These are phyloP conservation scores for Wickerhamiella kurtzmanii DNA, from an alignment of 805 yeast genomes.

Conservation along the genomic window DNA sequence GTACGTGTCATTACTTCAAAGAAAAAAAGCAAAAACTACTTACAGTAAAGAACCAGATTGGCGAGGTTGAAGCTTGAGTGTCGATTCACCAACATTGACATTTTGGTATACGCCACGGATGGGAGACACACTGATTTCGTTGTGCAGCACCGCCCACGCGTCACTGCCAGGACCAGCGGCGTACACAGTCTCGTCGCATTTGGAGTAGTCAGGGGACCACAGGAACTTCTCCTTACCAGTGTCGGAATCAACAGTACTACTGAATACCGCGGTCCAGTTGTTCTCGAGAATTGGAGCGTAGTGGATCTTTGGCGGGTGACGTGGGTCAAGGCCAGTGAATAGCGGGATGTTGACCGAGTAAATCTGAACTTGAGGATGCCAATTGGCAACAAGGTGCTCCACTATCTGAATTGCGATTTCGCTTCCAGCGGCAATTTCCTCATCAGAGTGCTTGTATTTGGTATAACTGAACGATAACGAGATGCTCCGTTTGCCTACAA, in stretches of 20 bases:
- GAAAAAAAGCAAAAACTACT: background rate
- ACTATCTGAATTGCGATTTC: constrained; percentile 51
- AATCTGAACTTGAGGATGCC: constrained; percentile 50
- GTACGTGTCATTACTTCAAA: background rate
- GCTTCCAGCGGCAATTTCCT: constrained; percentile 50
- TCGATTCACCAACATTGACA: constrained; percentile 6
- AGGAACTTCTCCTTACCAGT: constrained; percentile 28
- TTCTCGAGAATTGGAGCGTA: constrained; percentile 75
- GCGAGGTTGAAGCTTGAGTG: constrained; percentile 10
- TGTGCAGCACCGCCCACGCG: constrained; percentile 53
- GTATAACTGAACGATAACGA: constrained; percentile 81
- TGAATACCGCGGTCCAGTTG: constrained; percentile 60
- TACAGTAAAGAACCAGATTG: no score
- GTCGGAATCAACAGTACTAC: constrained; percentile 18
- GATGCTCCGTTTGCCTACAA: constrained; percentile 47
- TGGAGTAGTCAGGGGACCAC: constrained; percentile 76
- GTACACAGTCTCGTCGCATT: constrained; percentile 43
- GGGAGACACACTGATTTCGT: constrained; percentile 34
- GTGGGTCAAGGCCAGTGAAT: constrained; percentile 36
- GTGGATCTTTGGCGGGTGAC: constrained; percentile 39
- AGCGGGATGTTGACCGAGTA: constrained; percentile 81
- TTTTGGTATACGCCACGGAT: constrained; percentile 14
- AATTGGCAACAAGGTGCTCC: constrained; percentile 41
- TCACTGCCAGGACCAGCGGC: constrained; percentile 41
- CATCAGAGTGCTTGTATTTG: constrained; percentile 34